Conservation (phyloP, 768 basidiomycete genomes). For the Suillus alpinus region DNA sequence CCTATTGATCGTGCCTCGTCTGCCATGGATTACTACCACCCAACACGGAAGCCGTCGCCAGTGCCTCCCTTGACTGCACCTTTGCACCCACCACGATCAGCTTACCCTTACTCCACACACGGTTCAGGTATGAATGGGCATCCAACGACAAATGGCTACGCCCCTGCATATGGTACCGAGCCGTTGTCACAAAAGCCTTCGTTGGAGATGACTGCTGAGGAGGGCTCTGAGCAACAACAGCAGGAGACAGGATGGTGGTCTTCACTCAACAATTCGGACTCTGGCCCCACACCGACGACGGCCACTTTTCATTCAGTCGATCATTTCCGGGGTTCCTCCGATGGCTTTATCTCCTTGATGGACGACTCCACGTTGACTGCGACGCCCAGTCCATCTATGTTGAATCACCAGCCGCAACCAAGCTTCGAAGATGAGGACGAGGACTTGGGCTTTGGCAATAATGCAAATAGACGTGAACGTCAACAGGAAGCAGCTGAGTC, state of each 20-base stretch:
- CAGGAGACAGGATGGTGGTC: conserved; percentile 63
- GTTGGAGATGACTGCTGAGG: conserved; percentile 30
- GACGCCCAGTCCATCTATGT: conserved; percentile 21
- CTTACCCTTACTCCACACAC: conserved; percentile 28
- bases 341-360: conserved; percentile 84
- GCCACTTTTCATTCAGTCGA: conserved; percentile 61
- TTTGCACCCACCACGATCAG: conserved; percentile 40
- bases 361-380: conserved; percentile 51
- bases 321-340: conserved; percentile 38
- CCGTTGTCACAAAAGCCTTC: conserved; percentile 25
- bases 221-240: conserved; percentile 33
- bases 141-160: conserved; percentile 38
- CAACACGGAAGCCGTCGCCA: conserved; percentile 49
- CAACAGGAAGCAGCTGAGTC: conserved; percentile 25
- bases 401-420: conserved; percentile 12
- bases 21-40: conserved; percentile 69
- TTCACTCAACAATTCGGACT: conserved; percentile 38
- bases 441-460: conserved; percentile 90
- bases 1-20: conserved; percentile 74
- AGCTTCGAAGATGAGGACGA: conserved; percentile 61
- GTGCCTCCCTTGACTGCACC: conserved; percentile 52
- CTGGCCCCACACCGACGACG: conserved; percentile 63
- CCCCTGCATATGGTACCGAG: conserved; percentile 31
- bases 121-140: conserved; percentile 20
- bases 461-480: conserved; percentile 37